These are phyloP conservation scores for Diddensiella caesifluorescens DNA, from an alignment of 805 yeast species.

Conservation along the genomic window DNA sequence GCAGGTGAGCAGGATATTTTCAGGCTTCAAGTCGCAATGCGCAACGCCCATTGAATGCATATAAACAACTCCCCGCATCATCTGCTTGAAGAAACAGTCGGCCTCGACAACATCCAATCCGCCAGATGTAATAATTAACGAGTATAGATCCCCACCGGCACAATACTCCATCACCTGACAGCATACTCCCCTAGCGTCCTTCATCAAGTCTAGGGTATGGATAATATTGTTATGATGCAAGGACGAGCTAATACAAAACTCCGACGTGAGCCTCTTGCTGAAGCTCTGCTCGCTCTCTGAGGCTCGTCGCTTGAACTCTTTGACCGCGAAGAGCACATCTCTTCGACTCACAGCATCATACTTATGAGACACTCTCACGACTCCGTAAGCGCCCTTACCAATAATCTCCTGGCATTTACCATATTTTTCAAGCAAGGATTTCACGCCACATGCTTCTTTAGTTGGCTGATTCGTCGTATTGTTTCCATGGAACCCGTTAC, in stretches of 20 bases:
- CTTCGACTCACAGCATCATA: slow-evolving; percentile 36
- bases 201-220: slow-evolving; percentile 74
- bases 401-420: slow-evolving; percentile 93
- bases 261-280: slow-evolving; percentile 75
- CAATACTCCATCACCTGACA: slow-evolving; percentile 95
- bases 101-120: slow-evolving; percentile 61
- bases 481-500: slow-evolving; percentile 10
- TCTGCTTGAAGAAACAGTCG: slow-evolving; percentile 86
- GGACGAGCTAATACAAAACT: slow-evolving; percentile 80
- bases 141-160: slow-evolving; percentile 76
- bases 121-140: slow-evolving; percentile 48
- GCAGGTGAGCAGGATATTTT: slow-evolving; percentile 66
- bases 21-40: slow-evolving; percentile 89
- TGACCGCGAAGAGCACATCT: slow-evolving; percentile 61
- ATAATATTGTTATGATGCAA: slow-evolving; percentile 71
- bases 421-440: slow-evolving; percentile 75
- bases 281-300: slow-evolving; percentile 54
- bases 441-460: slow-evolving; percentile 5
- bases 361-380: slow-evolving; percentile 80
- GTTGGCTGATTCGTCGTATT: slow-evolving; percentile 12
- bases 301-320: slow-evolving; percentile 61
- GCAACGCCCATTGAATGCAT: slow-evolving; percentile 92
- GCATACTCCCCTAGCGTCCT: slow-evolving; percentile 63
- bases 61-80: slow-evolving; percentile 72
- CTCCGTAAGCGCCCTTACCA: slow-evolving; percentile 93